Evolutionary conservation across 139 green algal species (phyloP), one percentile per base, ranked within the genome.

Genomic region (Chlorella sorokiniana): DNA sequence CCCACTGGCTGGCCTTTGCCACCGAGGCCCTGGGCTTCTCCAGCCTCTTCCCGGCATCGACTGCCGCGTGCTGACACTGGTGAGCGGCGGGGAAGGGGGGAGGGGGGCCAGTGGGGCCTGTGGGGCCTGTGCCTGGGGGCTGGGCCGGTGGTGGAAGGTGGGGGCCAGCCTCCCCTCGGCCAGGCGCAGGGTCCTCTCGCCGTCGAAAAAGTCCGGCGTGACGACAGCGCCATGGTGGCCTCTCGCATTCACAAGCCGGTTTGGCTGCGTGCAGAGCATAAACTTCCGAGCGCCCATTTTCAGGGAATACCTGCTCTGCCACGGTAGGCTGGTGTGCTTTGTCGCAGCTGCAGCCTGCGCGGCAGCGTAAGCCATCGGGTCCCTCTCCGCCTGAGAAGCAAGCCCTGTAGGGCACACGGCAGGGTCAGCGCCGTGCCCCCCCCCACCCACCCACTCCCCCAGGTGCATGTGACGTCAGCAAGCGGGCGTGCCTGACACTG

Each of bases 21-120:
- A 78, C 61, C n/a, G 31, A 78, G 3, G 84, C 78, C 1, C 52
- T 86, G 35, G 73, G 73, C 52, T 88, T 88, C 22, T n/a, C 45
- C 31, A 54, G 25, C n/a, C 71, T 88, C 52, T 88, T 88, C 52
- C 84, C 84, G 79, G 84, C 54, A 61, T 88, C 33, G 73, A 83
- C 54, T 61, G 42, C 74, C 79, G 73, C 33, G n/a, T 83, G 41
- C 54, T 79, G 35, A 79, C 73, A 1, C 73, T 79, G 73, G 56
- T 65, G 56, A 29, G 56, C 22, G 16, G 18, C n/a, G 56, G 18
- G 56, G 16, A 16, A 25, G 48, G 48, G 48, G 48, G 48, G 48
- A 25, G 48, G 48, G 48, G 48, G 48, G 48, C 11, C 48, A 59
- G 48, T 11, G 11, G 48, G 48, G 48, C 48, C n/a, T n/a, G n/a